Conservation (phyloP, 371 early-diverging fungal species). For the Haplosporangium sp. region DNA sequence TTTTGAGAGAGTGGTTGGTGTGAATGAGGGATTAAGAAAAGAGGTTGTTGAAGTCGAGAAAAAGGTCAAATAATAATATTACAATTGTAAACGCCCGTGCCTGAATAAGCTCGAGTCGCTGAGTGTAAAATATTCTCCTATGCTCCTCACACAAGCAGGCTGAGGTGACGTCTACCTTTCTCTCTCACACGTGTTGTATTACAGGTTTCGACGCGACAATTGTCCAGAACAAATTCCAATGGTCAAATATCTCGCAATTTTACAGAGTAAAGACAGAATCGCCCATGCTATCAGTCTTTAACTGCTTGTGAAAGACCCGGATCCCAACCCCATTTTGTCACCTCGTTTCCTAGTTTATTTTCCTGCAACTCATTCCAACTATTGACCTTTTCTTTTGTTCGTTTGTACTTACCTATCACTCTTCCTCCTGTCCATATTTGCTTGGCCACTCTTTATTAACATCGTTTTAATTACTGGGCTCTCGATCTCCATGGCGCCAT, state of each 20-base stretch:
- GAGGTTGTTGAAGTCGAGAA: neutral
- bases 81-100: neutral
- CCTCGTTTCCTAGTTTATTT: neutral
- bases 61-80: neutral
- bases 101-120: neutral
- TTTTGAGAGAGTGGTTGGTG: neutral
- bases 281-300: neutral
- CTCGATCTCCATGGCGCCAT: constrained; percentile 1
- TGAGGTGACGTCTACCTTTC: too few species aligned
- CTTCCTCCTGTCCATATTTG: neutral
- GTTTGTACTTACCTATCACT: neutral
- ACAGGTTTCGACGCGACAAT: too few species aligned
- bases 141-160: too few species aligned
- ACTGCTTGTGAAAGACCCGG: neutral
- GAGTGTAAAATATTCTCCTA: too few species aligned
- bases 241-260: neutral
- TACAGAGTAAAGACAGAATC: neutral
- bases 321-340: constrained; percentile 1
- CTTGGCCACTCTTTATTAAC: neutral
- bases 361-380: neutral
- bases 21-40: neutral
- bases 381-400: neutral
- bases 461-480: neutral
- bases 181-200: too few species aligned
- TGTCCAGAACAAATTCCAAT: too few species aligned